Conservation (phyloP, 176 grass and related monocot species). For the Rhipidocladum racemiflorum region DNA sequence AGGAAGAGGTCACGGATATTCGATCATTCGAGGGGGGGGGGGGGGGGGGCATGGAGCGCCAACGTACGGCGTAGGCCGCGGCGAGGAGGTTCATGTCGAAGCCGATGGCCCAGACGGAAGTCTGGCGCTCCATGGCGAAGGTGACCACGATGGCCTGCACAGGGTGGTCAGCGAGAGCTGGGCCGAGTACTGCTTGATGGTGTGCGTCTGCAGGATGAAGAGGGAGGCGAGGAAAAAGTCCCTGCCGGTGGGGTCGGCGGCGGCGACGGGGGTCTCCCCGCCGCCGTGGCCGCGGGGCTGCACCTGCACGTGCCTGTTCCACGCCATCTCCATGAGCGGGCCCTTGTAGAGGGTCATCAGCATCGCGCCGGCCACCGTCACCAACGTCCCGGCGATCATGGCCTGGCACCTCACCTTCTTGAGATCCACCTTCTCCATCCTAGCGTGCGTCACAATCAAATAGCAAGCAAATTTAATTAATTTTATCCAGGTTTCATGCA, state of each 20-base stretch:
- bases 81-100: constrained; percentile 99
- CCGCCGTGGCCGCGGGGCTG: background rate
- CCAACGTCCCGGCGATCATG: constrained; percentile 71
- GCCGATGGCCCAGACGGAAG: constrained; percentile 78
- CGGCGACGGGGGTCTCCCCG: background rate
- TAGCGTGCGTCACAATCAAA: background rate
- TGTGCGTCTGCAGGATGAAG: constrained; percentile 76
- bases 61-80: constrained; percentile 73
- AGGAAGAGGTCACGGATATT: background rate
- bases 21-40: too few relatives aligned
- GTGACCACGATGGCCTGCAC: constrained; percentile 78
- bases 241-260: constrained; percentile 3
- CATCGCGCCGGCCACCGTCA: constrained; percentile 92
- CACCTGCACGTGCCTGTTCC: constrained; percentile 42
- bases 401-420: constrained; percentile 74
- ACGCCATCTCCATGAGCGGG: constrained; percentile 76
- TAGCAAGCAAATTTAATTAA: background rate
- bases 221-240: constrained; percentile 73
- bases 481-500: background rate
- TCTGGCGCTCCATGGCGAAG: constrained; percentile 72
- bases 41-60: background rate
- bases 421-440: constrained; percentile 90
- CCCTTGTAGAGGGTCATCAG: constrained; percentile 98
- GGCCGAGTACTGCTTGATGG: constrained; percentile 73
- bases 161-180: constrained; percentile 88